These are phyloP conservation scores for Phaeosphaeriaceae sp. DNA, from an alignment of 2,329 filamentous ascomycete species.

Conservation along the genomic window DNA sequence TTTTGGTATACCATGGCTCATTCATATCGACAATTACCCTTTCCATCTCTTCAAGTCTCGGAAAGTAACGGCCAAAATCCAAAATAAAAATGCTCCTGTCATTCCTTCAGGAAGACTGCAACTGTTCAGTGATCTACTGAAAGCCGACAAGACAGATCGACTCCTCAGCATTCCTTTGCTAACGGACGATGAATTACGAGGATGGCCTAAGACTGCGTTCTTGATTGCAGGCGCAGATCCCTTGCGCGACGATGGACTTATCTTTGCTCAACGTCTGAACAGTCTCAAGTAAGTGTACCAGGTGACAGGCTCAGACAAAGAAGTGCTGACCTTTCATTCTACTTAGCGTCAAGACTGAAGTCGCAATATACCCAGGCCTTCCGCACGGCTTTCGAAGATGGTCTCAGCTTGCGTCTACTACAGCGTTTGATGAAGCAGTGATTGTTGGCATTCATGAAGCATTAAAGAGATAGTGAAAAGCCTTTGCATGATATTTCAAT, in stretches of 20 bases:
- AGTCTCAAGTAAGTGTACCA: neutral
- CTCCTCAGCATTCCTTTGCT: neutral
- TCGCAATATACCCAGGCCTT: neutral
- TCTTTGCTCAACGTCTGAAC: neutral
- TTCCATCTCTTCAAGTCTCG: neutral
- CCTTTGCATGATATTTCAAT: too few species aligned
- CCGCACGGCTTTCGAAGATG: constrained; percentile 2
- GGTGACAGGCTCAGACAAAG: too few species aligned
- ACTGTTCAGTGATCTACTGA: constrained; percentile 1
- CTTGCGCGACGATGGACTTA: neutral
- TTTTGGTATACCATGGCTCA: constrained; percentile 1
- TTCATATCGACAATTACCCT: constrained; percentile 4
- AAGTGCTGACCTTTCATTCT: too few species aligned
- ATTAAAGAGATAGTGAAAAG: too few species aligned
- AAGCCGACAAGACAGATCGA: neutral
- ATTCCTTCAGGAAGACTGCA: neutral
- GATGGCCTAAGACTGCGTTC: neutral
- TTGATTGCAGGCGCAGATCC: neutral
- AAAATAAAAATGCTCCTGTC: constrained; percentile 1
- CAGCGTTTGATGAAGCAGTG: neutral
- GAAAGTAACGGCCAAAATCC: neutral
- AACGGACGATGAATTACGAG: neutral
- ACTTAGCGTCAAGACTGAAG: neutral
- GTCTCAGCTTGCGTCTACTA: neutral
- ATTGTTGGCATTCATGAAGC: neutral